These are phyloP conservation scores for Urtica urens DNA, from an alignment of 306 rosid genomes.

Conservation along the genomic window DNA sequence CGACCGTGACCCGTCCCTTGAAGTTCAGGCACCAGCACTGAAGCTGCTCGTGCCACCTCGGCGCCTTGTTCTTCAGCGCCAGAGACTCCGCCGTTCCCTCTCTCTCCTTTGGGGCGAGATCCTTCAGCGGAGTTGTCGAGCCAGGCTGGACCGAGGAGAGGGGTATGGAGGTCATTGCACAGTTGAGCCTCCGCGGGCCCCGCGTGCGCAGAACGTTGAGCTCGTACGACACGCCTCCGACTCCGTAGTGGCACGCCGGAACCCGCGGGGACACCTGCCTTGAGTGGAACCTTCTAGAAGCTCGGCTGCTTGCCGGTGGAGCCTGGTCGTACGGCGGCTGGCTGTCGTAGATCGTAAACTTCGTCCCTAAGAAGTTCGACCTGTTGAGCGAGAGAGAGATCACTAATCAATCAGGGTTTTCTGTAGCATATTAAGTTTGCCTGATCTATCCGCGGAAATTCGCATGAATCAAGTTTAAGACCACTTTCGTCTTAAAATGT, in stretches of 20 bases:
- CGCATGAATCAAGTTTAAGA: too few relatives aligned
- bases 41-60: constrained; percentile 88
- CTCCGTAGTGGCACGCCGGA: constrained; percentile 79
- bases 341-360: constrained; percentile 72
- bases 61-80: constrained; percentile 79
- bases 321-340: constrained; percentile 62
- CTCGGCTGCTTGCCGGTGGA: constrained; percentile 51
- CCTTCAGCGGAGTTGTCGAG: too few relatives aligned
- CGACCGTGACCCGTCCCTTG: constrained; percentile 80
- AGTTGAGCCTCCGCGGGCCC: constrained; percentile 93
- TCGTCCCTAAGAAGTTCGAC: constrained; percentile 91
- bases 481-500: too few relatives aligned
- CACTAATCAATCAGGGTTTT: too few relatives aligned
- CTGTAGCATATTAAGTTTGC: too few relatives aligned
- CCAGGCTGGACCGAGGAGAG: constrained; percentile 58
- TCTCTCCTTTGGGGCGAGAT: background rate
- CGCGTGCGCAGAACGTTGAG: constrained; percentile 83
- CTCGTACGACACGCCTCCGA: constrained; percentile 88
- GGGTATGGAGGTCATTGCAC: constrained; percentile 84
- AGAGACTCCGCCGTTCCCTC: constrained; percentile 44
- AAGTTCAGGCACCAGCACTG: constrained; percentile 92
- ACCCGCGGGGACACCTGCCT: constrained; percentile 87
- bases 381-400: too few relatives aligned
- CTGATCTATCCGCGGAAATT: too few relatives aligned
- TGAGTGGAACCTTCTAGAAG: constrained; percentile 76